These are phyloP conservation scores for Catunica adiposa DNA, from an alignment of 2,329 filamentous ascomycete genomes.

Conservation along the genomic window DNA sequence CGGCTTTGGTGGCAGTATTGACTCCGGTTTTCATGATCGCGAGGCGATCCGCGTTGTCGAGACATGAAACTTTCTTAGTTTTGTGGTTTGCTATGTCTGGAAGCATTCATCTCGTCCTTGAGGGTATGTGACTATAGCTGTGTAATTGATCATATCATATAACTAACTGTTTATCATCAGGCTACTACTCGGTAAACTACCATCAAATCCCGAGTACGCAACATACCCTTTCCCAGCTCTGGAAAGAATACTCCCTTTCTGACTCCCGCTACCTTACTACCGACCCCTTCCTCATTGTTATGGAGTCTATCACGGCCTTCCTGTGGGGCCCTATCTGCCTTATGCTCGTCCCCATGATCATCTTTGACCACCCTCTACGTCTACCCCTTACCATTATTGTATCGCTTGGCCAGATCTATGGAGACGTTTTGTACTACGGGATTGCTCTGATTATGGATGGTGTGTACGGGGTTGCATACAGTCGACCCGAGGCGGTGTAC, in stretches of 20 bases:
- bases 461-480: conserved; percentile 27
- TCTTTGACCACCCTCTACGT: conserved; percentile 28
- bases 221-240: conserved; percentile 35
- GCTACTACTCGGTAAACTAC: conserved; percentile 33
- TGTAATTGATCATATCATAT: neutral
- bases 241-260: conserved; percentile 42
- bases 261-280: conserved; percentile 39
- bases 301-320: conserved; percentile 37
- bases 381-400: conserved; percentile 32
- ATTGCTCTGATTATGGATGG: conserved; percentile 29
- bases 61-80: conserved; percentile 39
- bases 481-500: conserved; percentile 34
- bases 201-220: conserved; percentile 24
- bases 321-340: conserved; percentile 39
- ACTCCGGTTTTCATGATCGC: conserved; percentile 36
- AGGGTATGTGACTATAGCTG: conserved; percentile 19
- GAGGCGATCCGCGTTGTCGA: conserved; percentile 36
- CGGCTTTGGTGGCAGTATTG: conserved; percentile 40
- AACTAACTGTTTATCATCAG: conserved; percentile 18
- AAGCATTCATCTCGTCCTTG: conserved; percentile 29
- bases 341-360: conserved; percentile 28
- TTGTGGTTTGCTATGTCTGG: conserved; percentile 65
- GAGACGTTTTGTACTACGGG: conserved; percentile 34
- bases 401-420: conserved; percentile 34
- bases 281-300: conserved; percentile 37